Base-by-base conservation (phyloP, 2,329 filamentous ascomycete species). In the Neofusicoccum laricinum region DNA sequence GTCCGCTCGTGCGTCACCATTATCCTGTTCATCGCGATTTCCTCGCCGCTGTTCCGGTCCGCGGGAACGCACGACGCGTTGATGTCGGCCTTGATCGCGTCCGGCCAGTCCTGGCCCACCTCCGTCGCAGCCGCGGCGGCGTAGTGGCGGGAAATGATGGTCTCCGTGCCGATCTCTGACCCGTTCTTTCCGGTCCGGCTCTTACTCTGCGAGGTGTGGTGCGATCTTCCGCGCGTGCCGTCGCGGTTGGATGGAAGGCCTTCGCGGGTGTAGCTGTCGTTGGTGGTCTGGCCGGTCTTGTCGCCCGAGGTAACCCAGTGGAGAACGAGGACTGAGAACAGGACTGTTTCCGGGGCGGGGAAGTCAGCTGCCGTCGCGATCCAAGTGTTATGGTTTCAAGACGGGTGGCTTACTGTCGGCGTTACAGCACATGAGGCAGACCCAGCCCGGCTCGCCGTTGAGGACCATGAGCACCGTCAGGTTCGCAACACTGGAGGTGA, bases 341-440 rank as follows among this genome's bases (percentile, higher is more conserved):
- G 43, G 40, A 61, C 58, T 61, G 36, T 15, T 15, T 12, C 11
- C 14, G 2, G 15, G 0, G 12, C 11, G 3, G 0, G 51, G 2
- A 15, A 2, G 51, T 41, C n/a, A 57, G 40, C 3, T 11, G 12
- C 21, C 11, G 19, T 38, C 8, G 7, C 25, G 7, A 4, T 30
- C 7, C 25, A 30, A 1, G 14, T 5, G 36, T 15, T 8, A 0
- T 38, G 36, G 1, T 15, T 6, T 30, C 25, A 30, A 30, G 25
- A 4, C 25, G 25, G 25, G 50, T 2, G 0, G 40, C 59, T 40
- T 2, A 63, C 59, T 63, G 61, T 63, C 61, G 21, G 48, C 46
- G 48, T 63, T 63, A 48, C 61, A 63, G 17, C 21, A 38, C 61
- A 63, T 17, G 2, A 63, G 30, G 38, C 61, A 63, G 5, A 63